Evolutionary conservation across 2,329 filamentous ascomycete genomes (phyloP).

Genomic region (Ophiostoma populinum): DNA sequence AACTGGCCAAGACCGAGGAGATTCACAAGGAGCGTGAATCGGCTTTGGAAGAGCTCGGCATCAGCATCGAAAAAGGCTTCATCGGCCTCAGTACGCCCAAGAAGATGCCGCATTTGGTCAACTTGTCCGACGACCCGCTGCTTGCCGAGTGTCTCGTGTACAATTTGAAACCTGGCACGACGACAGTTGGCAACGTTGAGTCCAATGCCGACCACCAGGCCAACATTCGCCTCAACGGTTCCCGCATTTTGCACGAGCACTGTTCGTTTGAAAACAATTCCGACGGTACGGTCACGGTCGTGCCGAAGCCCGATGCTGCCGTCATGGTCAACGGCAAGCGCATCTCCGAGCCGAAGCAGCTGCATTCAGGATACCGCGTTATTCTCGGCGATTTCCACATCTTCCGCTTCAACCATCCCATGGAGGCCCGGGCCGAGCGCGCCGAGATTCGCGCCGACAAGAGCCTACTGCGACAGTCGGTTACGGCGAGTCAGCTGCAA

Average conservation of each 20-base stretch:
- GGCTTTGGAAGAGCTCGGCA: conserved; percentile 87
- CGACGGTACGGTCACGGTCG: conserved; percentile 81
- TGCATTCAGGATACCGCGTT: conserved; percentile 84
- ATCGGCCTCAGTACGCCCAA: conserved; percentile 90
- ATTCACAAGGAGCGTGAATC: conserved; percentile 96
- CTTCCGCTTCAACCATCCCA: conserved; percentile 93
- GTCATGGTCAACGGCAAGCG: conserved; percentile 96
- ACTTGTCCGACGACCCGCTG: conserved; percentile 84
- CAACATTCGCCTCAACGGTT: conserved; percentile 87
- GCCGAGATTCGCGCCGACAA: conserved; percentile 66
- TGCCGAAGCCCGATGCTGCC: conserved; percentile 78
- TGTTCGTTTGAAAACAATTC: conserved; percentile 78
- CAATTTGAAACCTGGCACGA: conserved; percentile 89
- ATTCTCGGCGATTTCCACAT: conserved; percentile 98
- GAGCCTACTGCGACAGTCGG: conserved; percentile 72
- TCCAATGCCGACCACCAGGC: conserved; percentile 56
- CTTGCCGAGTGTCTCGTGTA: conserved; percentile 94
- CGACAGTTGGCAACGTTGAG: conserved; percentile 87
- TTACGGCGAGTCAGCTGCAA: conserved; percentile 44
- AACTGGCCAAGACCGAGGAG: conserved; percentile 81
- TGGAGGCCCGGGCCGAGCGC: conserved; percentile 84
- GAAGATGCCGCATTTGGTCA: conserved; percentile 98
- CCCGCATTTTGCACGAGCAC: conserved; percentile 80
- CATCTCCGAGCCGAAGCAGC: conserved; percentile 66
- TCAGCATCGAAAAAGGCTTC: conserved; percentile 97